Conservation (phyloP, 371 early-diverging fungal species). For the Apophysomyces ossiformis region DNA sequence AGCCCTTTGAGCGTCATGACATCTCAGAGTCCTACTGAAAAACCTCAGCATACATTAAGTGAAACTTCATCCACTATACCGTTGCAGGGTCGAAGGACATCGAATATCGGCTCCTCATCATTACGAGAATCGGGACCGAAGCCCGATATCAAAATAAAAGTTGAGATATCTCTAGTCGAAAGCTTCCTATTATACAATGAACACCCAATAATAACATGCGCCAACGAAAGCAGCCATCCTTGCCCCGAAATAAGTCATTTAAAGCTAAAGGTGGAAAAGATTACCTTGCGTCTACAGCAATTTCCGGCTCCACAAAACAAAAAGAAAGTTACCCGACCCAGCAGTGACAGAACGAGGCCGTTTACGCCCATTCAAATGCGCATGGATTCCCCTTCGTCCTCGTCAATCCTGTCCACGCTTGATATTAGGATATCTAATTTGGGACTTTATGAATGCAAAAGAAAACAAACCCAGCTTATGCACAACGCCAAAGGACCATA, state of each 20-base stretch:
- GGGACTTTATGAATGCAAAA: conserved; percentile 39
- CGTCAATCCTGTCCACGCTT: conserved; percentile 20
- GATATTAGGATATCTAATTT: conserved; percentile 35
- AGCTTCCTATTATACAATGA: conserved; percentile 51
- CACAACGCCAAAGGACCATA: conserved; percentile 11
- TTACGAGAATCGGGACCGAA: conserved; percentile 10
- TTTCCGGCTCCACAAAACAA: conserved; percentile 13
- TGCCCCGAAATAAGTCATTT: conserved; percentile 44
- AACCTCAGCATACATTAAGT: background rate
- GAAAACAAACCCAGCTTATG: conserved; percentile 8
- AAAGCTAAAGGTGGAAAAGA: conserved; percentile 43
- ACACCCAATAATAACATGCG: conserved; percentile 33
- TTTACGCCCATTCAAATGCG: background rate
- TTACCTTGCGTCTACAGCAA: conserved; percentile 45
- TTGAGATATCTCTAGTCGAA: conserved; percentile 46
- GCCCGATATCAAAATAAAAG: conserved; percentile 49
- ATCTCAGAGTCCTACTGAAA: background rate
- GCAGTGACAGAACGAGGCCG: background rate
- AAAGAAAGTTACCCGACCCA: conserved; percentile 15
- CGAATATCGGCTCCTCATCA: conserved; percentile 7
- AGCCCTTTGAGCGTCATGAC: background rate
- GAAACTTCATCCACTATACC: background rate
- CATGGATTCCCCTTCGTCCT: conserved; percentile 9
- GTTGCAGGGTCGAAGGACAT: background rate
- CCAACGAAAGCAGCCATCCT: conserved; percentile 19